A percentile compares a stretch with the other conserved stretches of the same genome.
phyloP scores from a whole-genome alignment of 2,329 filamentous ascomycete species.

The Aspergillus clavatus region DNA sequence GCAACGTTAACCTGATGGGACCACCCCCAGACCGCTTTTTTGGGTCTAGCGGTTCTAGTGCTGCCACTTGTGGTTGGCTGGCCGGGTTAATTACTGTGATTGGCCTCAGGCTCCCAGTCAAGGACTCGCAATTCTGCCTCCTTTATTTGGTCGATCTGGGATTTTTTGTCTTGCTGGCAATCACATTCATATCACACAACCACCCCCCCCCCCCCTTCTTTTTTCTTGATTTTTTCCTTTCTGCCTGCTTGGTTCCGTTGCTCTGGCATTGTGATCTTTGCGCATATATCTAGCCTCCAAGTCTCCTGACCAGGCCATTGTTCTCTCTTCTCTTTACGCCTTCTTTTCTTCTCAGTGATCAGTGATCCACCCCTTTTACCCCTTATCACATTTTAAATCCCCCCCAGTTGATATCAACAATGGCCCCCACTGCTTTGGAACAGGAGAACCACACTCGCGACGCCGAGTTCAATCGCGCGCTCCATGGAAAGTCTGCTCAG shows the following conservation, averaged over 20 bases:
- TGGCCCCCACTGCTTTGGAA: conserved; percentile 62
- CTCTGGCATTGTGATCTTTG: neutral
- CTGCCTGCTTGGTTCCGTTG: neutral
- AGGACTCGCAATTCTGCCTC: conserved; percentile 16
- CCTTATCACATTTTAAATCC: conserved; percentile 8
- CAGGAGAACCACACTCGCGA: conserved; percentile 77
- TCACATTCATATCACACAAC: neutral
- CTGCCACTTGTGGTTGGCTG: conserved; percentile 6
- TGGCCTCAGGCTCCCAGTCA: conserved; percentile 15
- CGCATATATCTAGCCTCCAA: neutral
- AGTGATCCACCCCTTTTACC: conserved; percentile 16
- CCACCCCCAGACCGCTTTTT: conserved; percentile 11
- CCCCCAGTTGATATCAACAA: conserved; percentile 30
- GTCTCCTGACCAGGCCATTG: conserved; percentile 8
- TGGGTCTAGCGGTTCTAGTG: conserved; percentile 8
- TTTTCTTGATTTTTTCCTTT: conserved; percentile 7
- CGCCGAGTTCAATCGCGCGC: conserved; percentile 82
- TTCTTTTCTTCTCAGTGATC: conserved; percentile 10
- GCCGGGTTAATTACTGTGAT: conserved; percentile 8
- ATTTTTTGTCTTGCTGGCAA: conserved; percentile 1
- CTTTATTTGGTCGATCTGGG: conserved; percentile 15
- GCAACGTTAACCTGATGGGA: too few relatives aligned
- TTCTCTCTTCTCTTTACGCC: conserved; percentile 8
- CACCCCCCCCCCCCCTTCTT: conserved; percentile 3
- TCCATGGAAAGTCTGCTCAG: conserved; percentile 72